Evolutionary conservation across 2,329 filamentous ascomycete genomes (phyloP).

Genomic region (Hansfordia pulvinata): DNA sequence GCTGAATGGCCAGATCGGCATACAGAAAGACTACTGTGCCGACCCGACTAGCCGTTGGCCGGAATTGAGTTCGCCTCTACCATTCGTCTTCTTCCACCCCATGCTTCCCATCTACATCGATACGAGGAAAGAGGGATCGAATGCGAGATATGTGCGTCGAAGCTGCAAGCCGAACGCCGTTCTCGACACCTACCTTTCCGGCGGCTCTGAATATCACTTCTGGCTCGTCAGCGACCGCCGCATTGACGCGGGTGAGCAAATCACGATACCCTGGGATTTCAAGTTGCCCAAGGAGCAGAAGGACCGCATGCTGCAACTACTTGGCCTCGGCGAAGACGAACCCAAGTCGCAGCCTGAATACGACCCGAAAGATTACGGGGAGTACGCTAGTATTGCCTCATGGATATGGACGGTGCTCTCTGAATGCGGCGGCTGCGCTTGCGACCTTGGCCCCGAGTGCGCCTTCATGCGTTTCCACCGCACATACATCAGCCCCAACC

Average conservation of each 20-base stretch:
- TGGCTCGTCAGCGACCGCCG: constrained; percentile 77
- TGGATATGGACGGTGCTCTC: constrained; percentile 61
- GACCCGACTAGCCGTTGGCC: constrained; percentile 54
- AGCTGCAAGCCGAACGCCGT: constrained; percentile 87
- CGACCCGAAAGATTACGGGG: constrained; percentile 43
- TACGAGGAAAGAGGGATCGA: constrained; percentile 73
- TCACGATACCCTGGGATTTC: constrained; percentile 57
- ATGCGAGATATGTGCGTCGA: constrained; percentile 76
- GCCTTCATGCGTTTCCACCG: constrained; percentile 51
- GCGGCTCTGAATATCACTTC: constrained; percentile 72
- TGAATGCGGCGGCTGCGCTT: constrained; percentile 71
- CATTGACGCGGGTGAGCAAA: constrained; percentile 51
- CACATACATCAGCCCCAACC: constrained; percentile 35
- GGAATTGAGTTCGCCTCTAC: constrained; percentile 49
- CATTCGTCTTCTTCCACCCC: constrained; percentile 80
- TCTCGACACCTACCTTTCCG: constrained; percentile 74
- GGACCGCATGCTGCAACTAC: constrained; percentile 39
- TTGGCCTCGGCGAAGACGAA: constrained; percentile 51
- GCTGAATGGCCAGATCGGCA: constrained; percentile 64
- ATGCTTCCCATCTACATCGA: constrained; percentile 80
- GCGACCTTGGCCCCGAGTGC: constrained; percentile 48
- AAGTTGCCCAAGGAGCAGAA: constrained; percentile 41
- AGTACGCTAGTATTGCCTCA: constrained; percentile 40
- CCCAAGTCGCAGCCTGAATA: constrained; percentile 30
- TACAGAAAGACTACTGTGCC: constrained; percentile 59